Evolutionary conservation across 805 yeast genomes (phyloP).

Genomic region (Ogataea sp.): DNA sequence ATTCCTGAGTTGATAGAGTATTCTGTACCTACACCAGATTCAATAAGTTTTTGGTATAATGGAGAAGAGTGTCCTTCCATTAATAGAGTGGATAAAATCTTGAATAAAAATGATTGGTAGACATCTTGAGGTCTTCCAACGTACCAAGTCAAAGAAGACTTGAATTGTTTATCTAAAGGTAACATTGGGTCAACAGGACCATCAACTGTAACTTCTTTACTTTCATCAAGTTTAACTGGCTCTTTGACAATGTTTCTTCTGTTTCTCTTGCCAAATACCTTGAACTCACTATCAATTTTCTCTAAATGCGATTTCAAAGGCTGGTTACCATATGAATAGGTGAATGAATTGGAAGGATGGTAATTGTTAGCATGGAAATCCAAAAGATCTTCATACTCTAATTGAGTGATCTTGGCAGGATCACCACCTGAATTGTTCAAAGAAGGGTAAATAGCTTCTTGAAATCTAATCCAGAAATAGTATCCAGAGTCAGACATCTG

Average conservation of each 20-base stretch:
- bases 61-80: slow-evolving; percentile 92
- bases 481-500: slow-evolving; percentile 87
- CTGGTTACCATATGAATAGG: slow-evolving; percentile 82
- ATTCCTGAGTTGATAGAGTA: slow-evolving; percentile 83
- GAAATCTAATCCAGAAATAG: slow-evolving; percentile 75
- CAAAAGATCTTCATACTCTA: slow-evolving; percentile 66
- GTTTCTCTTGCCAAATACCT: slow-evolving; percentile 43
- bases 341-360: slow-evolving; percentile 84
- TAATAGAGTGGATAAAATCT: slow-evolving; percentile 59
- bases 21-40: slow-evolving; percentile 77
- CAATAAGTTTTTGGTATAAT: slow-evolving; percentile 78
- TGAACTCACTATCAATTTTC: slow-evolving; percentile 43
- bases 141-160: slow-evolving; percentile 83
- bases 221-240: slow-evolving; percentile 39
- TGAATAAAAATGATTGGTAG: slow-evolving; percentile 66
- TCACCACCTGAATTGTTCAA: slow-evolving; percentile 92
- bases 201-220: slow-evolving; percentile 27
- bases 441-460: slow-evolving; percentile 76
- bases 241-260: slow-evolving; percentile 23
- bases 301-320: slow-evolving; percentile 54
- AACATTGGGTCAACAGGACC: slow-evolving; percentile 84
- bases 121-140: slow-evolving; percentile 66
- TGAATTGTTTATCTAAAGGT: slow-evolving; percentile 60
- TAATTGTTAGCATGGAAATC: slow-evolving; percentile 71
- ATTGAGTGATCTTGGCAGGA: slow-evolving; percentile 68